A percentile compares a stretch with the other conserved stretches of the same genome.
These are phyloP conservation scores for Fusarium domesticum DNA, from an alignment of 2,329 filamentous ascomycete species.

Conservation along the genomic window DNA sequence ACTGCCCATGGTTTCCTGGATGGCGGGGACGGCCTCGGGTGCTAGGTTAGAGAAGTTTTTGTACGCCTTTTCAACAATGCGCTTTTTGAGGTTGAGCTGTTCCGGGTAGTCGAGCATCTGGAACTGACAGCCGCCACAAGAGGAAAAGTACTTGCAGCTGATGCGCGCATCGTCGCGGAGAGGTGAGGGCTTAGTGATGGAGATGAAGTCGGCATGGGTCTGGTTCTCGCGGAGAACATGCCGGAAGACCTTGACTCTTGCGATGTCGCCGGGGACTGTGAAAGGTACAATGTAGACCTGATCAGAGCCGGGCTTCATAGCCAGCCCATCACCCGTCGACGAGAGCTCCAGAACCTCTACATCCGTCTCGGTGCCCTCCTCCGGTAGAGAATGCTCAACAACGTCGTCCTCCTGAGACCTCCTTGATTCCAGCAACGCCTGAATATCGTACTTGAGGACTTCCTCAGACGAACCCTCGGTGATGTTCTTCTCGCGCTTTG, in stretches of 20 bases:
- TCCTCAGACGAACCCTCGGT: conserved; percentile 64
- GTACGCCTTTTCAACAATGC: conserved; percentile 88
- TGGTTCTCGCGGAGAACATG: conserved; percentile 66
- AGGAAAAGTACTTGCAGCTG: conserved; percentile 80
- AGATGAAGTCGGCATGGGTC: conserved; percentile 77
- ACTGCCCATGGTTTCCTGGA: conserved; percentile 83
- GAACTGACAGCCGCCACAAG: conserved; percentile 91
- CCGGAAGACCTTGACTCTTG: conserved; percentile 73
- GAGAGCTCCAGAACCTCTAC: conserved; percentile 80
- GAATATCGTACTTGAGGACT: conserved; percentile 62
- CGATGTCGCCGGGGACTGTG: conserved; percentile 77
- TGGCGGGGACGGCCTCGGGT: conserved; percentile 68
- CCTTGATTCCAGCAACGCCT: conserved; percentile 49
- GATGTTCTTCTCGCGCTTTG: conserved; percentile 57
- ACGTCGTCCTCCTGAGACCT: conserved; percentile 30
- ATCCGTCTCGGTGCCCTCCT: conserved; percentile 71
- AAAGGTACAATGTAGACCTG: conserved; percentile 86
- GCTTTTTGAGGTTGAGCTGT: conserved; percentile 80
- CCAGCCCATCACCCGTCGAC: conserved; percentile 89
- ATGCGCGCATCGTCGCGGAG: conserved; percentile 74
- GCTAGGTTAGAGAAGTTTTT: conserved; percentile 83
- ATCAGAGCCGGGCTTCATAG: conserved; percentile 60
- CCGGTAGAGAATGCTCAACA: conserved; percentile 50
- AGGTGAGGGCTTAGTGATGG: conserved; percentile 68
- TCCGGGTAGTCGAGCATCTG: conserved; percentile 92